These are phyloP conservation scores for Ziziphus jujuba DNA, from an alignment of 306 rosid genomes.

Conservation along the genomic window DNA sequence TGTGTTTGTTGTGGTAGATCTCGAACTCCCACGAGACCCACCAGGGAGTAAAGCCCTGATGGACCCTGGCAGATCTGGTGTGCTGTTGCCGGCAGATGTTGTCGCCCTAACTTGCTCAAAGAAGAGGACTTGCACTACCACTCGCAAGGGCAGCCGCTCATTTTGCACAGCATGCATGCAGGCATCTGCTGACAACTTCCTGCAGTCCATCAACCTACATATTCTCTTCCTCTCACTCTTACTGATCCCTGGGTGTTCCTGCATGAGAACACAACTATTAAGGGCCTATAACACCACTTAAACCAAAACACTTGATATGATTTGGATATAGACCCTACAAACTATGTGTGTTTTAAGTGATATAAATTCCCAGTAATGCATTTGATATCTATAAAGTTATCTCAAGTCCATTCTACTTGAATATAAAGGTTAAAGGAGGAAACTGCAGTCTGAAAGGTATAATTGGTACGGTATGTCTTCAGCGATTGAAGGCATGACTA, in stretches of 20 bases:
- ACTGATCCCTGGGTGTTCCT: constrained; percentile 89
- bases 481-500: not conserved
- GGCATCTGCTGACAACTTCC: constrained; percentile 80
- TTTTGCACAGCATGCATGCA: constrained; percentile 96
- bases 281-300: not conserved
- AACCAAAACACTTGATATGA: no score
- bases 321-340: no score
- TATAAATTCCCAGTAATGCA: no score
- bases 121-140: constrained; percentile 87
- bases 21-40: constrained; percentile 77
- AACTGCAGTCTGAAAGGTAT: not conserved
- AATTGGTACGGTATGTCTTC: not conserved
- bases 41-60: constrained; percentile 64
- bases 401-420: no score
- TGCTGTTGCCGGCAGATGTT: constrained; percentile 53
- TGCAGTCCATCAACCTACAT: constrained; percentile 89
- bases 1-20: constrained; percentile 79
- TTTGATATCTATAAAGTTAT: no score
- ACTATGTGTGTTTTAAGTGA: no score
- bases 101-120: constrained; percentile 83
- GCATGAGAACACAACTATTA: constrained; percentile 23
- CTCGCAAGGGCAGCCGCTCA: constrained; percentile 85
- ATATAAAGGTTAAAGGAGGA: not conserved
- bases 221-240: constrained; percentile 85
- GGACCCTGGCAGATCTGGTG: constrained; percentile 64